phyloP scores from a whole-genome alignment of 495 filamentous ascomycete species.

The Viridothelium virens region DNA sequence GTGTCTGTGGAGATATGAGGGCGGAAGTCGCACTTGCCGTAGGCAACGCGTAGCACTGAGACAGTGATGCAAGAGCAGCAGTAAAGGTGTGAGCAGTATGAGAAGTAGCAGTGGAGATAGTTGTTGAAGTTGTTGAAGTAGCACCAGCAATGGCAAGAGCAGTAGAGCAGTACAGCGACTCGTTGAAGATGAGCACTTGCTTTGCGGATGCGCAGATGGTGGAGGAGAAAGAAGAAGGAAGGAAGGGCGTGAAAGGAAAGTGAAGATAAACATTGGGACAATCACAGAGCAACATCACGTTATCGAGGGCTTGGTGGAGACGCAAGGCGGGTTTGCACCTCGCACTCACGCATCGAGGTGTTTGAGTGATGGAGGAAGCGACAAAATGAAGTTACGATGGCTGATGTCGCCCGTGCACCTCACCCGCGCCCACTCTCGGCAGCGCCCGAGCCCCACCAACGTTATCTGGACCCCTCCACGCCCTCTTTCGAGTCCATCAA shows the following conservation, averaged over 20 bases:
- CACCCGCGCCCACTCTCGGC: too few species aligned
- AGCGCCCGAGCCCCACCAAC: too few species aligned
- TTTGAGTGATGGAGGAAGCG: too few species aligned
- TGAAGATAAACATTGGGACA: background rate
- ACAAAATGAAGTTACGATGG: too few species aligned
- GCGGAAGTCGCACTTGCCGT: background rate
- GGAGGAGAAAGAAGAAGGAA: background rate
- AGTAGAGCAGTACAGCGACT: background rate
- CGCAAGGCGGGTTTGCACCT: too few species aligned
- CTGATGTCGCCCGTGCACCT: too few species aligned
- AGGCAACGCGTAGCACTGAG: background rate
- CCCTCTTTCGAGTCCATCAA: too few species aligned
- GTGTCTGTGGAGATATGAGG: background rate
- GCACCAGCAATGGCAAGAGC: background rate
- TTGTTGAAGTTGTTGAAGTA: background rate
- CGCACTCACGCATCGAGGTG: too few species aligned
- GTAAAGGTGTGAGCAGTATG: background rate
- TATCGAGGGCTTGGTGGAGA: background rate
- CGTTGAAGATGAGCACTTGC: background rate
- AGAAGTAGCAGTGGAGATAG: background rate
- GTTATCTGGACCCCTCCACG: too few species aligned
- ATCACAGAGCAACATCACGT: background rate
- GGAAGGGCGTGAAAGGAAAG: background rate
- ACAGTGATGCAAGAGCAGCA: background rate
- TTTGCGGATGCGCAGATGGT: background rate